Evolutionary conservation across 148 eudicot species (phyloP).

Genomic region (Suaeda aralocaspica): DNA sequence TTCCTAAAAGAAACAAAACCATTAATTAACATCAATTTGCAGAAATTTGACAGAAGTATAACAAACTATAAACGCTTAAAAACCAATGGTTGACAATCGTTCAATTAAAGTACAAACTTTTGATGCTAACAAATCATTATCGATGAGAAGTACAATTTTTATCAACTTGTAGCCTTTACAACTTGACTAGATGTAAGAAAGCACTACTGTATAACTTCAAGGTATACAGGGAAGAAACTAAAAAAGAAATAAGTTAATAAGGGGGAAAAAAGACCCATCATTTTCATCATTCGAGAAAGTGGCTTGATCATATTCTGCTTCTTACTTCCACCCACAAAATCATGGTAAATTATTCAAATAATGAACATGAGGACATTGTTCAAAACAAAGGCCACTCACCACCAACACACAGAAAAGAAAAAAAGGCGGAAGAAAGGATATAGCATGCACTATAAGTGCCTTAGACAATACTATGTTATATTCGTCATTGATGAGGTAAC

Average conservation of each 20-base stretch:
- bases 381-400: neutral
- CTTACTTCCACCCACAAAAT: conserved; percentile 4
- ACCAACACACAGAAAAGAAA: neutral
- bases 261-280: neutral
- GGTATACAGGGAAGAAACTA: neutral
- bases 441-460: neutral
- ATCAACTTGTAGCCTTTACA: neutral
- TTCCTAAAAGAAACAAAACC: conserved; percentile 45
- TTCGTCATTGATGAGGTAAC: conserved; percentile 18
- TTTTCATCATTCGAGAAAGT: neutral
- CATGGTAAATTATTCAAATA: neutral
- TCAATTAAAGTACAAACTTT: neutral
- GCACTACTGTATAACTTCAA: neutral
- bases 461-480: neutral
- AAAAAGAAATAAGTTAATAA: neutral
- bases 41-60: neutral
- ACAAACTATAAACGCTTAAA: neutral
- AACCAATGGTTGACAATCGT: neutral
- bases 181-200: conserved; percentile 7
- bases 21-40: neutral
- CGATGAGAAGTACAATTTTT: neutral
- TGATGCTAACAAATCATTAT: neutral
- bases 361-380: neutral
- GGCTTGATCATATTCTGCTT: neutral
- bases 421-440: neutral